Base-by-base conservation (phyloP, 179 eudicot genomes). In the Camellia oleifera region DNA sequence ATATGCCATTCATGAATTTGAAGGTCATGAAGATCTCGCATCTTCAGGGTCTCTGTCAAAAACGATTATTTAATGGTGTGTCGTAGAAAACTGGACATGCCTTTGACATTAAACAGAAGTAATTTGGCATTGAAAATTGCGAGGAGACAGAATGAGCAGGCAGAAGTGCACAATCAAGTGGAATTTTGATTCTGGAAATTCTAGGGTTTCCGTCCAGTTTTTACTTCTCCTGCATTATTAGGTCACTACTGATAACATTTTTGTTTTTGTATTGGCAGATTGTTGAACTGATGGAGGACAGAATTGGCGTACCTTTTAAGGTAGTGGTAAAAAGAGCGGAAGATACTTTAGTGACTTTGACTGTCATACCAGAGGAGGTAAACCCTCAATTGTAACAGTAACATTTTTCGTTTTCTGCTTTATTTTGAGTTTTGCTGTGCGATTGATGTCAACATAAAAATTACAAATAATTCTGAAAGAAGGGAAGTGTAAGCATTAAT, bases 331-430 rank as follows among this genome's bases (percentile, higher is more conserved):
- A 81, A 83, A 82, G 92, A 72, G 78, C 86, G 23, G 82, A 82
- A 70, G 79, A 81, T 68, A 82, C 58, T 57, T 80, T 48, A 44
- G 82, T 77, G 45, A 77, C 62, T 17, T 72, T 89, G 67, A 79
- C 82, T 4, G 90, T 89, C 80, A 81, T 54, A 5, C 92, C 92
- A 0, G 90, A 85, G 81, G 92, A 89, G 80, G 88, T 87, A 12
- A 87, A 89, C 77, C 90, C 92, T 53, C 84, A 89, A 58, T 78
- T 89, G 86, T 87, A 78, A 32, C 40, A 32, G 0, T 32, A 32
- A 32, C 40, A 32, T 1, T 32, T 32, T 32, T 32, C 40, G 2
- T 32, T 32, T 32, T 32, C 40, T 32, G 40, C 40, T 32, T 32
- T 32, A 32, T 32, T 32, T 32, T 32, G 40, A 32, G 2, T 32